A percentile compares a stretch with the other conserved stretches of the same genome.
Evolutionary conservation across 352 stramenopile species (phyloP).

Genomic region (Phytophthora syringae): DNA sequence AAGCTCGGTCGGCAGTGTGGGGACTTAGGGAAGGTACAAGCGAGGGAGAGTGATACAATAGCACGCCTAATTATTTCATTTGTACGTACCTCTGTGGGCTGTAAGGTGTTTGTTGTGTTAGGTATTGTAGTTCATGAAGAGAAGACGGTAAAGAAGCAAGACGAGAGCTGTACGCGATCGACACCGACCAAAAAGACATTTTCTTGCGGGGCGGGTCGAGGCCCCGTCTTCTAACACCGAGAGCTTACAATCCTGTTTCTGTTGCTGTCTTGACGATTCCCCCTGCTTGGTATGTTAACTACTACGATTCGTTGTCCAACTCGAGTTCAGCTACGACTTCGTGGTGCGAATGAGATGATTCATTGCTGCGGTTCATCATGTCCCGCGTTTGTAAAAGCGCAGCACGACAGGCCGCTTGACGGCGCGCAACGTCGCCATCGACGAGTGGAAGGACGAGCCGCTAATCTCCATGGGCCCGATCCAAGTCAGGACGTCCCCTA

Average conservation of each 20-base stretch:
- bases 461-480: slow-evolving; percentile 84
- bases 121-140: background rate
- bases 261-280: slow-evolving; percentile 28
- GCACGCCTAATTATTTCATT: slow-evolving; percentile 46
- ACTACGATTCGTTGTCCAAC: slow-evolving; percentile 33
- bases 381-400: slow-evolving; percentile 67
- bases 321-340: slow-evolving; percentile 27
- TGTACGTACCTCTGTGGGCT: slow-evolving; percentile 20
- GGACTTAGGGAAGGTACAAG: background rate
- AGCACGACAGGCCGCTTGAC: slow-evolving; percentile 85
- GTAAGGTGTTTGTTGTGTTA: background rate
- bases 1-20: slow-evolving; percentile 12
- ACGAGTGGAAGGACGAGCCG: slow-evolving; percentile 83
- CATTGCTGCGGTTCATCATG: slow-evolving; percentile 29
- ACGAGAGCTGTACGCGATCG: slow-evolving; percentile 10
- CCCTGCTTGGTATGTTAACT: slow-evolving; percentile 32
- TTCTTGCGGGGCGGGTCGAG: slow-evolving; percentile 29
- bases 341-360: slow-evolving; percentile 15
- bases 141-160: slow-evolving; percentile 2
- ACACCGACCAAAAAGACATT: slow-evolving; percentile 45
- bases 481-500: slow-evolving; percentile 80
- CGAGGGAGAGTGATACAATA: slow-evolving; percentile 34
- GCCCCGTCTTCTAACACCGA: slow-evolving; percentile 45
- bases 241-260: slow-evolving; percentile 42
- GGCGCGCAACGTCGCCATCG: slow-evolving; percentile 83